Conservation (phyloP, 176 grass and related monocot species). For the Pontederia crassipes region DNA sequence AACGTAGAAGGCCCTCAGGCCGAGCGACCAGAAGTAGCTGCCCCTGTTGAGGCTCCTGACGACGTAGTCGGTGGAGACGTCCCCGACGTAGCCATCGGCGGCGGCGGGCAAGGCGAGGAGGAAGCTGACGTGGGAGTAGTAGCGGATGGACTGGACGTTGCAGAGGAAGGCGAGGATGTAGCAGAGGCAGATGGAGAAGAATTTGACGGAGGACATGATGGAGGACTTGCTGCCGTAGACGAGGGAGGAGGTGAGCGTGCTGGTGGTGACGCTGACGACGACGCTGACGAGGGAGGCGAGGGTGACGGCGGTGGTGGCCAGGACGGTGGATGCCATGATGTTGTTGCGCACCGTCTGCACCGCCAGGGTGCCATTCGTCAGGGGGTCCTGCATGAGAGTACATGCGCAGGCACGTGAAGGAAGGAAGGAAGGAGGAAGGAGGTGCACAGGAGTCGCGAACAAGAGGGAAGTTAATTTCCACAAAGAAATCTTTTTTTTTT, state of each 20-base stretch:
- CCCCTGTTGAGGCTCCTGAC: constrained; percentile 49
- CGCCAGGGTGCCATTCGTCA: constrained; percentile 64
- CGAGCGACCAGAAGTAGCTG: constrained; percentile 77
- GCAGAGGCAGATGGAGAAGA: constrained; percentile 71
- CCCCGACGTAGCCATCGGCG: not conserved
- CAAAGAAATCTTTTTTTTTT: too few relatives aligned
- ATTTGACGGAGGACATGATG: constrained; percentile 39
- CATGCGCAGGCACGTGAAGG: not conserved
- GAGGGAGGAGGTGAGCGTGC: constrained; percentile 16
- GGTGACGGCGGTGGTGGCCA: constrained; percentile 68
- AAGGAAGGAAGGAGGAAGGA: too few relatives aligned
- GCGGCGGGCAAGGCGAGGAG: constrained; percentile 37
- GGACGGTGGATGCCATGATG: constrained; percentile 88
- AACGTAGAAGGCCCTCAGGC: constrained; percentile 69
- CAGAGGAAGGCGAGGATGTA: constrained; percentile 78
- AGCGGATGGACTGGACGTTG: constrained; percentile 76
- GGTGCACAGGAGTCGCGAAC: too few relatives aligned
- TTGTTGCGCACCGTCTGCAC: constrained; percentile 79
- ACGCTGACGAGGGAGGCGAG: constrained; percentile 59
- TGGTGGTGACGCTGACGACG: constrained; percentile 44
- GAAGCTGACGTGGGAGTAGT: constrained; percentile 73
- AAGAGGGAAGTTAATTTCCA: too few relatives aligned
- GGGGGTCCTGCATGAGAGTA: constrained; percentile 24
- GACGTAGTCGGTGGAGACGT: constrained; percentile 34
- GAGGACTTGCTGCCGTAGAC: constrained; percentile 57